phyloP scores from a whole-genome alignment of 257 asterid species.

The Paulownia fortunei region DNA sequence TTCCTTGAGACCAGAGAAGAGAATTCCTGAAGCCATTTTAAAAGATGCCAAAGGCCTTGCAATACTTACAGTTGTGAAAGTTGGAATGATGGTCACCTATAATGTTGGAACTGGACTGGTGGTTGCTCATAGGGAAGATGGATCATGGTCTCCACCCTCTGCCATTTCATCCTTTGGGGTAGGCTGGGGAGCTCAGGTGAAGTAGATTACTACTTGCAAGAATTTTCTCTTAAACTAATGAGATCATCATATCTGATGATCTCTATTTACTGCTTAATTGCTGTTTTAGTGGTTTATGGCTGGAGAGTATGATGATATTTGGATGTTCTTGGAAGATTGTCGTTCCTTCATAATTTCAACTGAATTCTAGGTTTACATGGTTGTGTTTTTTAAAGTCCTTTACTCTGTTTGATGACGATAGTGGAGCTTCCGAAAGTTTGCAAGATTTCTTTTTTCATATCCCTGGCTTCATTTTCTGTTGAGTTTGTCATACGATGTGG shows the following conservation, averaged over 20 bases:
- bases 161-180: conserved; percentile 91
- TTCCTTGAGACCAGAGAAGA: conserved; percentile 74
- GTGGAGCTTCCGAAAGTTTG: conserved; percentile 5
- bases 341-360: background rate
- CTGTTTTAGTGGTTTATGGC: background rate
- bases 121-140: conserved; percentile 90
- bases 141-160: conserved; percentile 98
- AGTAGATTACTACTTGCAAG: conserved; percentile 18
- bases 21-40: conserved; percentile 86
- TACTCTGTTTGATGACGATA: conserved; percentile 1
- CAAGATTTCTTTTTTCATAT: background rate
- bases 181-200: conserved; percentile 99
- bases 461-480: conserved; percentile 11
- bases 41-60: conserved; percentile 95
- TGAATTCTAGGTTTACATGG: background rate
- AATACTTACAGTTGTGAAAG: conserved; percentile 85
- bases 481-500: background rate
- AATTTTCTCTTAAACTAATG: background rate
- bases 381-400: background rate
- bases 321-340: background rate
- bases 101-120: conserved; percentile 95
- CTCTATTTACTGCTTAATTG: background rate
- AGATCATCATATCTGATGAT: background rate
- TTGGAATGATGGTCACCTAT: conserved; percentile 93
- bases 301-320: background rate